A percentile compares a stretch with the other conserved stretches of the same genome.
Conservation (phyloP, 352 stramenopile species). For the Globisporangium mamillatum region DNA sequence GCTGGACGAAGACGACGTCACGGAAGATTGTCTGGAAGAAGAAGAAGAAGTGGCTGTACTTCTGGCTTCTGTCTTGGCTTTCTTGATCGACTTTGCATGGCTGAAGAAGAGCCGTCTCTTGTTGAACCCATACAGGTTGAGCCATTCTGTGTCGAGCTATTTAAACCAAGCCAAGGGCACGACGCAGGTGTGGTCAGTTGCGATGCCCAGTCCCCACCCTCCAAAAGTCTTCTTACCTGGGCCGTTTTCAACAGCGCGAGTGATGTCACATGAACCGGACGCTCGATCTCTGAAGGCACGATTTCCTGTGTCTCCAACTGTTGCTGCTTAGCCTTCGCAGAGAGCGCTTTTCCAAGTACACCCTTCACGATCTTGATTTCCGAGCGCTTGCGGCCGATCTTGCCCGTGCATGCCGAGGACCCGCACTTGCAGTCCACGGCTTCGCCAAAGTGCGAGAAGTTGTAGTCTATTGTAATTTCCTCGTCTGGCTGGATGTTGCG, state of each 20-base stretch:
- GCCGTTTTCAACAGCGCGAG: conserved; percentile 75
- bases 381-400: conserved; percentile 72
- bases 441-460: conserved; percentile 82
- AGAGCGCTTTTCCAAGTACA: not conserved
- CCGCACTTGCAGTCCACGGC: conserved; percentile 76
- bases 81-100: conserved; percentile 21
- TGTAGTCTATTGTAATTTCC: conserved; percentile 86
- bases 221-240: conserved; percentile 19
- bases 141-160: conserved; percentile 64
- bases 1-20: conserved; percentile 25
- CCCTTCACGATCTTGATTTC: conserved; percentile 28
- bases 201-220: too few species aligned
- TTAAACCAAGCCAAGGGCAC: not conserved
- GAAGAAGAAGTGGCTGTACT: not conserved
- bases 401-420: conserved; percentile 64
- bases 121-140: conserved; percentile 57
- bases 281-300: conserved; percentile 55
- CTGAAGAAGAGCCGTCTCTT: conserved; percentile 67
- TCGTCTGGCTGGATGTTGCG: conserved; percentile 52
- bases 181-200: not conserved
- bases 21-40: conserved; percentile 3
- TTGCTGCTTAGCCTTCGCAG: conserved; percentile 13
- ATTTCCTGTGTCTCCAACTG: conserved; percentile 19
- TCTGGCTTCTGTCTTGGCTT: conserved; percentile 10
- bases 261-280: conserved; percentile 59